These are phyloP conservation scores for Pichia sp. DNA, from an alignment of 1,139 yeast genomes.

Conservation along the genomic window DNA sequence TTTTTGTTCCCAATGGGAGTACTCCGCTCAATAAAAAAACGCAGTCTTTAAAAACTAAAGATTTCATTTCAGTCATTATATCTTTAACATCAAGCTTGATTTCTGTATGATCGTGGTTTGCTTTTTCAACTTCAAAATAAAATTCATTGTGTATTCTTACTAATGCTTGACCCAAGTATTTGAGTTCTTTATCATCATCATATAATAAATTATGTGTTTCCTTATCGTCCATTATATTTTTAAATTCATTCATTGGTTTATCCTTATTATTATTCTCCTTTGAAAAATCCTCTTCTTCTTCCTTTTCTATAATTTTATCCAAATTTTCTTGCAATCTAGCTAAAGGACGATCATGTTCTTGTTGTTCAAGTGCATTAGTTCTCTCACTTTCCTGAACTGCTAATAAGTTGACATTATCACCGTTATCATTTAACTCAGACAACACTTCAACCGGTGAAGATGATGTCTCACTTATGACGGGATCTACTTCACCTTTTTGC, in stretches of 20 bases:
- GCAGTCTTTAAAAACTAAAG: conserved; percentile 58
- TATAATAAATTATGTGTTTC: conserved; percentile 53
- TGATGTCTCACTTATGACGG: conserved; percentile 17
- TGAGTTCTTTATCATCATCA: conserved; percentile 78
- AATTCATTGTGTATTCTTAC: conserved; percentile 59
- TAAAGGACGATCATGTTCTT: conserved; percentile 69
- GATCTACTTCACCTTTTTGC: conserved; percentile 18
- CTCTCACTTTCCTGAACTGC: conserved; percentile 52
- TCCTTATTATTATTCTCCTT: neutral
- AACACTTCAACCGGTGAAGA: conserved; percentile 46
- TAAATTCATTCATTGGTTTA: neutral
- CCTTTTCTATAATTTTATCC: conserved; percentile 44
- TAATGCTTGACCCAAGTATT: conserved; percentile 57
- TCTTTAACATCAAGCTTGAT: conserved; percentile 50
- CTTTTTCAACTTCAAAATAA: conserved; percentile 43
- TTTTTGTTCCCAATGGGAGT: conserved; percentile 68
- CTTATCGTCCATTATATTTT: conserved; percentile 17
- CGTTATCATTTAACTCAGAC: conserved; percentile 44
- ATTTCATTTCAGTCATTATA: conserved; percentile 70
- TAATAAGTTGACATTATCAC: conserved; percentile 37
- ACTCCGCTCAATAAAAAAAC: conserved; percentile 80
- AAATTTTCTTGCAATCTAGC: conserved; percentile 76
- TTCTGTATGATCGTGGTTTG: conserved; percentile 9
- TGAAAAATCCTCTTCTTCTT: conserved; percentile 17
- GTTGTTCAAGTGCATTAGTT: conserved; percentile 55